A percentile compares a stretch with the other conserved stretches of the same genome.
These are phyloP conservation scores for Dipteronia dyeriana DNA, from an alignment of 345 rosid genomes.

Conservation along the genomic window DNA sequence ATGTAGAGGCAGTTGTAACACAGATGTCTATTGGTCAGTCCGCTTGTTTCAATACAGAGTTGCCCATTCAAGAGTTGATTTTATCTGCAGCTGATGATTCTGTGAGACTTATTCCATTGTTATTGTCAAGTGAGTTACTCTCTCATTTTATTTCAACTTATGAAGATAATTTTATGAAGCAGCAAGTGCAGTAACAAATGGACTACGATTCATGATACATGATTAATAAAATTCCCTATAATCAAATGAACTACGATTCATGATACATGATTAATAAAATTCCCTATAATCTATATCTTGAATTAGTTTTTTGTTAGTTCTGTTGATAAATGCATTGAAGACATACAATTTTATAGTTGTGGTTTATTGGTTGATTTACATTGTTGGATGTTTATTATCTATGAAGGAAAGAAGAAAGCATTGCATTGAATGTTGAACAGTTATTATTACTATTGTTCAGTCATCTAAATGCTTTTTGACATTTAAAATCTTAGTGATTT, in stretches of 20 bases:
- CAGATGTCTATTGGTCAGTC: conserved; percentile 89
- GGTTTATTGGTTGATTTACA: neutral
- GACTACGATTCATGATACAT: conserved; percentile 6
- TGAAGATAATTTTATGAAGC: neutral
- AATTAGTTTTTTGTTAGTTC: conserved; percentile 11
- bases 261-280: conserved; percentile 16
- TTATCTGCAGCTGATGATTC: conserved; percentile 65
- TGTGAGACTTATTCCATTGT: conserved; percentile 35
- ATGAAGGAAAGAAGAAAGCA: neutral
- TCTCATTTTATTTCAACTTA: conserved; percentile 17
- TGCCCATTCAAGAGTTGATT: conserved; percentile 51
- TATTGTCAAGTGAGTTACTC: conserved; percentile 56
- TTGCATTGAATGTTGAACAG: neutral
- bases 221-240: conserved; percentile 5
- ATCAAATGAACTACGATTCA: neutral
- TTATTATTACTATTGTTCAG: neutral
- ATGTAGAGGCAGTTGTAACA: conserved; percentile 60
- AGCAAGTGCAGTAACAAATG: neutral
- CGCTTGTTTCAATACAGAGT: conserved; percentile 47
- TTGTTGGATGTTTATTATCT: neutral
- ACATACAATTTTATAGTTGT: neutral
- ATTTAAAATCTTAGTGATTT: neutral
- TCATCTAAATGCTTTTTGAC: neutral
- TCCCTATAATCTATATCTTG: neutral
- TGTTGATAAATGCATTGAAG: conserved; percentile 15